A percentile compares a stretch with the other conserved stretches of the same genome.
Conservation (phyloP, 2,329 filamentous ascomycete genomes). For the Curvularia sp. region DNA sequence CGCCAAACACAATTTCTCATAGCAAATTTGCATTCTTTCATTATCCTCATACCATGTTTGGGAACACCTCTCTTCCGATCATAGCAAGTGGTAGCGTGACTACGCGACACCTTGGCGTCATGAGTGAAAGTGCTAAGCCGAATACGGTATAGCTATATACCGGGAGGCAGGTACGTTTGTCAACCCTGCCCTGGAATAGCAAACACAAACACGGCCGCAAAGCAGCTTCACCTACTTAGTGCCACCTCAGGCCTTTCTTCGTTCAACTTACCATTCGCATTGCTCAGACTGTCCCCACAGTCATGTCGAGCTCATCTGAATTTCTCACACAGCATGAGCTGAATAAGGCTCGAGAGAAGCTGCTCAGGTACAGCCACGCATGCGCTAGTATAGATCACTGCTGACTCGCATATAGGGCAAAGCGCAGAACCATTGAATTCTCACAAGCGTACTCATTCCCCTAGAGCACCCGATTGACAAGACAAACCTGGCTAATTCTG, state of each 20-base stretch:
- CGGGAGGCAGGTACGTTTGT: background rate
- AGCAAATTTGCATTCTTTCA: background rate
- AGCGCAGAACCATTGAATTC: background rate
- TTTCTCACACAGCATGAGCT: background rate
- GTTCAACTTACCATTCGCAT: background rate
- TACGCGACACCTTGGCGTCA: background rate
- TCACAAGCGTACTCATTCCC: background rate
- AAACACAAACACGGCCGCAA: background rate
- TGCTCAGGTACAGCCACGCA: background rate
- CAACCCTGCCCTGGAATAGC: background rate
- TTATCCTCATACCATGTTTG: background rate
- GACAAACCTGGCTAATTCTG: background rate
- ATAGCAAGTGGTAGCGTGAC: slow-evolving; percentile 38
- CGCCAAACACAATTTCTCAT: too few species aligned
- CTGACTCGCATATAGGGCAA: background rate
- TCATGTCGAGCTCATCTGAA: background rate
- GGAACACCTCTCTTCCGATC: background rate
- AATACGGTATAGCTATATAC: slow-evolving; percentile 33
- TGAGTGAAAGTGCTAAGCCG: background rate
- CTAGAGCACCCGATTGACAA: background rate
- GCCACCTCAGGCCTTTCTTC: background rate
- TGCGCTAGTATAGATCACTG: background rate
- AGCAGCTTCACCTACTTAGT: background rate
- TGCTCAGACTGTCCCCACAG: background rate
- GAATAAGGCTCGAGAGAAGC: background rate